These are phyloP conservation scores for Monosporozyma aquatica DNA, from an alignment of 805 yeast genomes.

Conservation along the genomic window DNA sequence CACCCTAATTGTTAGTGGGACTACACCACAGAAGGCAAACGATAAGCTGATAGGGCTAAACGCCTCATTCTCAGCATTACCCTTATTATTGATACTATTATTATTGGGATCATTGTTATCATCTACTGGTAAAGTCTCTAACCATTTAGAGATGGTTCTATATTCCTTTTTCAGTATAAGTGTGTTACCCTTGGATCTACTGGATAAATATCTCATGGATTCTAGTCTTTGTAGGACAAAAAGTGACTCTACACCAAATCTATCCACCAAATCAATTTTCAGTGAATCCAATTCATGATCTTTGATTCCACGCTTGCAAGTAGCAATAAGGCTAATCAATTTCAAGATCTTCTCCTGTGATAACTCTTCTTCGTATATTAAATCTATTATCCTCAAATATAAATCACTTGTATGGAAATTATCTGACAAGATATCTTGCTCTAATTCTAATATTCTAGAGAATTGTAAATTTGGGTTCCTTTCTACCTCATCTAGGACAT, in stretches of 20 bases:
- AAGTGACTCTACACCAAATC: conserved; percentile 47
- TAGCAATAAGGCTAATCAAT: conserved; percentile 47
- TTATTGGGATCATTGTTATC: too few relatives aligned
- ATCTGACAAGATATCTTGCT: conserved; percentile 60
- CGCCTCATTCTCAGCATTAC: conserved; percentile 8
- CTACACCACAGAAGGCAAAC: conserved; percentile 71
- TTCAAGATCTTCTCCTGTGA: conserved; percentile 39
- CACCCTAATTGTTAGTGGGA: conserved; percentile 65
- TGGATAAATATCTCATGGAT: conserved; percentile 14
- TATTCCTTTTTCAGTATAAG: conserved; percentile 17
- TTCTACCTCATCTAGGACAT: conserved; percentile 41
- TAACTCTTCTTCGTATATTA: conserved; percentile 39
- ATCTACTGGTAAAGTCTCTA: conserved; percentile 21
- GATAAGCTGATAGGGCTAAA: conserved; percentile 25
- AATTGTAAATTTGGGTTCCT: conserved; percentile 24
- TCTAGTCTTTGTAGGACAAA: conserved; percentile 20
- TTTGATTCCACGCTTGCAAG: conserved; percentile 59
- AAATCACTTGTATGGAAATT: conserved; percentile 31
- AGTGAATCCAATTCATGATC: conserved; percentile 52
- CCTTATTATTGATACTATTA: too few relatives aligned
- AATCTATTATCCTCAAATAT: conserved; percentile 35
- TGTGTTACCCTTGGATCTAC: conserved; percentile 7
- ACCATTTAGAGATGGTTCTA: conserved; percentile 18
- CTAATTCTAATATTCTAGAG: conserved; percentile 46
- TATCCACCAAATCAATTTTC: conserved; percentile 46